A percentile compares a stretch with the other conserved stretches of the same genome.
These are phyloP conservation scores for Pseudozyma tsukubaensis DNA, from an alignment of 1,284 basidiomycete genomes.

Conservation along the genomic window DNA sequence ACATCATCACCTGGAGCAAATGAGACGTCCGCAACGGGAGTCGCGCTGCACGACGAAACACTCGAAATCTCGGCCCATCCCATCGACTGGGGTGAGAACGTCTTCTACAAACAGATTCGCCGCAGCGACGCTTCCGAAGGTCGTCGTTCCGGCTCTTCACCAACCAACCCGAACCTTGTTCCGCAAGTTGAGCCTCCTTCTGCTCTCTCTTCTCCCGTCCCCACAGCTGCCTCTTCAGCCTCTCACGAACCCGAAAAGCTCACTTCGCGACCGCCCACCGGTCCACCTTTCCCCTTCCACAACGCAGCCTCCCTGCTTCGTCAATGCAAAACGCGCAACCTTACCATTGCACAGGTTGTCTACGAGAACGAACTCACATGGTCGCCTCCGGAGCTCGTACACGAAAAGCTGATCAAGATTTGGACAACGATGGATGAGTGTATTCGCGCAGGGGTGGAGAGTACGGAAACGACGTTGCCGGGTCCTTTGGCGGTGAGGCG, in stretches of 20 bases:
- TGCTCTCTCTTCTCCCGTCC: background rate
- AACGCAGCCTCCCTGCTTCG: constrained; percentile 82
- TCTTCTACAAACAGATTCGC: constrained; percentile 96
- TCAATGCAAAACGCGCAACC: constrained; percentile 84
- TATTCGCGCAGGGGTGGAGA: constrained; percentile 86
- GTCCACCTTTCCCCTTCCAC: constrained; percentile 85
- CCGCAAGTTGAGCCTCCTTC: constrained; percentile 25
- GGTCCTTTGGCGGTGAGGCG: constrained; percentile 75
- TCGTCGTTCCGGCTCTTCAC: constrained; percentile 70
- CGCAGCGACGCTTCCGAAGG: constrained; percentile 81
- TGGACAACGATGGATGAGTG: constrained; percentile 95
- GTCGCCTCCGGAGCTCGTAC: constrained; percentile 59
- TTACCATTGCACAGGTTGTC: constrained; percentile 76
- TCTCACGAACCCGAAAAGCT: constrained; percentile 19
- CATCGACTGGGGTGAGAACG: constrained; percentile 83
- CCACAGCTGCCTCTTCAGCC: background rate
- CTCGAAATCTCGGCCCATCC: constrained; percentile 49
- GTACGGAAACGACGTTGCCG: constrained; percentile 81
- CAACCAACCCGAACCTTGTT: constrained; percentile 9
- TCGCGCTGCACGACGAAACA: constrained; percentile 14
- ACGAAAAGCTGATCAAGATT: constrained; percentile 71
- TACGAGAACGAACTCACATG: constrained; percentile 86
- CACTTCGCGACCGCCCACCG: constrained; percentile 16
- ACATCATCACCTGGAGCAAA: background rate
- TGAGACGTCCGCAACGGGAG: background rate